Evolutionary conservation across 148 eudicot species (phyloP).

Genomic region (Simmondsia chinensis): DNA sequence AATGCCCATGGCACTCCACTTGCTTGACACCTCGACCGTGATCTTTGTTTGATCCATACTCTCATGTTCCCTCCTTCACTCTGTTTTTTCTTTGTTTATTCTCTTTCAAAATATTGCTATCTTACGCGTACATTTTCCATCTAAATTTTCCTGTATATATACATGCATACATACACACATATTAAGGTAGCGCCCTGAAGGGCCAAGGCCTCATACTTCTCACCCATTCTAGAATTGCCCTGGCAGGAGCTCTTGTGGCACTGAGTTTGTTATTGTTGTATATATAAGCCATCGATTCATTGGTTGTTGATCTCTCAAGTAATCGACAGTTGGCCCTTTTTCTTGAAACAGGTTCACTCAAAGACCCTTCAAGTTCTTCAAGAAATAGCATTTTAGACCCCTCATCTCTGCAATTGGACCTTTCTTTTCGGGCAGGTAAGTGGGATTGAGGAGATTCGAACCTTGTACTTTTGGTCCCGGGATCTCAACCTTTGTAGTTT

Average conservation of each 20-base stretch:
- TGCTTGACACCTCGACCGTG: not conserved
- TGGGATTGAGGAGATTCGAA: no score
- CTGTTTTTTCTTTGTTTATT: not conserved
- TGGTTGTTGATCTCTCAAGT: not conserved
- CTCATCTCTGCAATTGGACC: no score
- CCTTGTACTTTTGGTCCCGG: no score
- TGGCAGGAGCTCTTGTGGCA: no score
- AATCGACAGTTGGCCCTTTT: constrained; percentile 2
- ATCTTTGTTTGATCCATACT: not conserved
- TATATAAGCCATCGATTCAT: no score
- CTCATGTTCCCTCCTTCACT: not conserved
- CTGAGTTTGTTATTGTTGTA: no score
- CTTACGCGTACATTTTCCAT: not conserved
- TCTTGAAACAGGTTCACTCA: constrained; percentile 63
- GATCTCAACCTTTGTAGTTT: no score
- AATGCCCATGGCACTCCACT: not conserved
- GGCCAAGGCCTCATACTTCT: no score
- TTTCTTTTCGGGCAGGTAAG: no score
- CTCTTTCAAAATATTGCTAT: not conserved
- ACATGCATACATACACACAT: not conserved
- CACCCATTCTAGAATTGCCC: no score
- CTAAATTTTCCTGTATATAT: not conserved
- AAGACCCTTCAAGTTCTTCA: constrained; percentile 78
- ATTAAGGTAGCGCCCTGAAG: no score
- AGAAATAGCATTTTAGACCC: constrained; percentile 88